Base-by-base conservation (phyloP, 1,139 yeast genomes). In the Wickerhamomyces sp. region DNA sequence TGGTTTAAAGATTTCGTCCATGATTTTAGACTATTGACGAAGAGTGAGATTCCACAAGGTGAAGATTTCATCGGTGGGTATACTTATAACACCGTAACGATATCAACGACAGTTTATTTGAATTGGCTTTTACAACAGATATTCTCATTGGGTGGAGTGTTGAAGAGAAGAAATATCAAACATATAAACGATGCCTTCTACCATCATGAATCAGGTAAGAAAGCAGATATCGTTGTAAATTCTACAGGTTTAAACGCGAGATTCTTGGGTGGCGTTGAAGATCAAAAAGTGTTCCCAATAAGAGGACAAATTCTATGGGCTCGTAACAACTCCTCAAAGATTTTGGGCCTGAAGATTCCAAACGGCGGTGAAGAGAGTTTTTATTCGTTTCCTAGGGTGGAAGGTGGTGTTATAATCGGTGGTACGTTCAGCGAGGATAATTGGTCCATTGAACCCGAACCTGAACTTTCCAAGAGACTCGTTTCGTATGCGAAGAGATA, bases 391-490 rank as follows among this genome's bases (percentile, higher is more conserved):
- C 54, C 54, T 14, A 39, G 54, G 27, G 46, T 42, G n/a, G 61
- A 72, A 46, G 84, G 85, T 3, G 85, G 84, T 1, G 57, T 75
- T 15, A 75, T 80, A 29, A 52, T 80, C n/a, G 88, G 88, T 1
- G 87, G 87, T 8, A 75, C 84, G 1, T 77, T 78, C 44, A 41
- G 45, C 1, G 46, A 49, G n/a, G 38, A 40, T 18, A 46, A 46
- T 19, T 46, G 45, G 40, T 38, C 45, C 8, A 52, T 54, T 0
- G 33, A 31, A 8, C 21, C 21, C 7, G 21, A 19, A 19, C 21
- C 21, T 19, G 21, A 7, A 8, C 21, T 19, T 8, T 8, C 21
- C 10, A 39, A 56, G 10, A 61, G 56, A 2, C 50, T 79, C 13
- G 49, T 69, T 16, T 42, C 47, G 5, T 58, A 76, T 37, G 85